phyloP scores from a whole-genome alignment of 1,139 yeast genomes.

The Nakaseomyces sp. region DNA sequence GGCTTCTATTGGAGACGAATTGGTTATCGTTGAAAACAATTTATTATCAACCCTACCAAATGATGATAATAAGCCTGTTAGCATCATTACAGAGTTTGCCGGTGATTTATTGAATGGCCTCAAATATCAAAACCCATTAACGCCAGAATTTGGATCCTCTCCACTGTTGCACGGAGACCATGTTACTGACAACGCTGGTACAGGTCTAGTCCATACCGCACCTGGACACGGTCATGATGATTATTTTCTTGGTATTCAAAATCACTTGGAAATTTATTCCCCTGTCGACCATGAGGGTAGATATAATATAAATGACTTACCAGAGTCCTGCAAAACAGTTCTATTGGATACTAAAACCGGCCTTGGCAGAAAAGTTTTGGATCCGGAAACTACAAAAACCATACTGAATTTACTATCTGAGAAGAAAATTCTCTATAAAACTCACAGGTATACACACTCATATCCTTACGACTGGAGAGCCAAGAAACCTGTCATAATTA shows the following conservation, averaged over 20 bases:
- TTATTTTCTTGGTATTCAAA: slow-evolving; percentile 56
- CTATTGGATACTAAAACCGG: slow-evolving; percentile 35
- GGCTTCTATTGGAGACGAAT: slow-evolving; percentile 31
- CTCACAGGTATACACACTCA: slow-evolving; percentile 59
- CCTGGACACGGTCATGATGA: slow-evolving; percentile 98
- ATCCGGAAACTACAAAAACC: slow-evolving; percentile 42
- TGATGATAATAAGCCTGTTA: slow-evolving; percentile 9
- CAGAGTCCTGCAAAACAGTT: slow-evolving; percentile 22
- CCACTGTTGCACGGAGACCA: slow-evolving; percentile 76
- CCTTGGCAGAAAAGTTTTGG: slow-evolving; percentile 55
- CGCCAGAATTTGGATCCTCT: slow-evolving; percentile 32
- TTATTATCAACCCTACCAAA: slow-evolving; percentile 33
- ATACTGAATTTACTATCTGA: slow-evolving; percentile 41
- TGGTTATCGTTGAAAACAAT: slow-evolving; percentile 42
- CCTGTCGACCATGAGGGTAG: slow-evolving; percentile 73
- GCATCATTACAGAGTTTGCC: slow-evolving; percentile 23
- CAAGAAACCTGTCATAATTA: slow-evolving; percentile 84
- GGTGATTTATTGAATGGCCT: slow-evolving; percentile 44
- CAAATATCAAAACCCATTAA: slow-evolving; percentile 51
- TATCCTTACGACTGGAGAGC: slow-evolving; percentile 98
- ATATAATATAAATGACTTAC: slow-evolving; percentile 33
- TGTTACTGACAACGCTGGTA: slow-evolving; percentile 76
- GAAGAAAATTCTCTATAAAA: slow-evolving; percentile 40
- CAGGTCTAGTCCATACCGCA: slow-evolving; percentile 94
- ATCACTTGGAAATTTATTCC: slow-evolving; percentile 54